Evolutionary conservation across 108 stramenopile genomes (phyloP), one percentile per base, ranked within the genome.

Genomic region (Nitzschia sp.): DNA sequence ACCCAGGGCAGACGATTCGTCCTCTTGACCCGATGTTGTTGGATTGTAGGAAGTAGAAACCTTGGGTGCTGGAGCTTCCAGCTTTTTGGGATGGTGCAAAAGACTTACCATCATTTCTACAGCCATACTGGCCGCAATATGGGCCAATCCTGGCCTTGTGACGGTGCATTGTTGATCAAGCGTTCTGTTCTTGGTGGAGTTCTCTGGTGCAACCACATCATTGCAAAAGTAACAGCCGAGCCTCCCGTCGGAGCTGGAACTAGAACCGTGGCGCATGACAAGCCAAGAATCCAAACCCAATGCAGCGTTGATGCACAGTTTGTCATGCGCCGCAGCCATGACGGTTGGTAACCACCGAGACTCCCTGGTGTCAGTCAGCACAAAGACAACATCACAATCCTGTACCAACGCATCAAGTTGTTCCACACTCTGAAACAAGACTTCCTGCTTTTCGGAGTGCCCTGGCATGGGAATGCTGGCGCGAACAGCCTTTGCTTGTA

Each of bases 151-250:
- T 11, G 99, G 99, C 41, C 99, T 79, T 50, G 99, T 98, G 14
- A 96, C 95, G 7, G 99, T 99, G 74, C 99, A 99, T 78, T 98
- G 98, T 73, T 99, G 97, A 71, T 99, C 99, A 46, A 99, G 65
- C 9, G 99, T 99, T 8, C 97, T 86, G 76, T 97, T 95, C 20
- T 85, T 86, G 43, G 83, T 92, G 38, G 95, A 95, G 75, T 99
- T 96, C 53, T 88, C 93, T 7, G 99, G 97, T 25, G 97, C 97
- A 2, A 97, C 97, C 12, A 99, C 86, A 80, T 98, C 98, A 57
- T 83, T 94, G 88, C 99, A 99, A 80, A 98, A 99, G 69, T 99
- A 99, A 65, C 98, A 99, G 10, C 99, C 99, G 9, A 98, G 73
- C 22, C 92, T 59, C 0, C 29, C 58, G 37, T 24, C 42, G 12